Evolutionary conservation across 2,329 filamentous ascomycete genomes (phyloP).

Genomic region (Westerdykella ornata): DNA sequence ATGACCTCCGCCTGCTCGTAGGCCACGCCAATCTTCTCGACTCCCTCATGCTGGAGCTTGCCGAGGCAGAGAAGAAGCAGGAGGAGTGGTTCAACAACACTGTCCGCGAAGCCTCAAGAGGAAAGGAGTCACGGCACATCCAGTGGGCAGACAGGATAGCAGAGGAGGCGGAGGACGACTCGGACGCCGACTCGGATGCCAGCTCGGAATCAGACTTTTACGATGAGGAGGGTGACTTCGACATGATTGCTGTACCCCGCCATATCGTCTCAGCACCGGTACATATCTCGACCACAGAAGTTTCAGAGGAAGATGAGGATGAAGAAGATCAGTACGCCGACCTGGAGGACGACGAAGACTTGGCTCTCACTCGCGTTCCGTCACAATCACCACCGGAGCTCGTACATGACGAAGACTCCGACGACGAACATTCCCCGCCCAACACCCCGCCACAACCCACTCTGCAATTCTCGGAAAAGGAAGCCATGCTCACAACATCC

Average conservation of each 20-base stretch:
- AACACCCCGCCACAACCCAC: constrained; percentile 41
- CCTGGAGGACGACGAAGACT: constrained; percentile 42
- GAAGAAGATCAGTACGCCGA: constrained; percentile 44
- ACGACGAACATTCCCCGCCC: constrained; percentile 43
- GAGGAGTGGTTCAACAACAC: constrained; percentile 98
- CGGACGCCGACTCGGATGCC: constrained; percentile 42
- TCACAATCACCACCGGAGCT: constrained; percentile 46
- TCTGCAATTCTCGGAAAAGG: constrained; percentile 44
- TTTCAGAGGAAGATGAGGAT: constrained; percentile 36
- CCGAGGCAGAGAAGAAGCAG: constrained; percentile 90
- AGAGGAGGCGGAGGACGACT: constrained; percentile 66
- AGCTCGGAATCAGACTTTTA: constrained; percentile 49
- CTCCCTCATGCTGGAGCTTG: constrained; percentile 82
- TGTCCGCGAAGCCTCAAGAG: constrained; percentile 64
- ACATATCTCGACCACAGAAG: constrained; percentile 40
- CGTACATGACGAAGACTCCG: constrained; percentile 44
- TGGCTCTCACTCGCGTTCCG: constrained; percentile 42
- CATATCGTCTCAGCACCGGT: constrained; percentile 39
- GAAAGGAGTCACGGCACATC: constrained; percentile 62
- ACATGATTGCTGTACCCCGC: constrained; percentile 40
- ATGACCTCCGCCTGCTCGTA: constrained; percentile 90
- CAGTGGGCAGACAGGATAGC: constrained; percentile 79
- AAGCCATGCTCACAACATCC: constrained; percentile 42
- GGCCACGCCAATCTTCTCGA: constrained; percentile 98
- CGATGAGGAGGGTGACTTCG: constrained; percentile 49